Conservation (phyloP, 371 early-diverging fungal genomes). For the Apophysomyces ossiformis region DNA sequence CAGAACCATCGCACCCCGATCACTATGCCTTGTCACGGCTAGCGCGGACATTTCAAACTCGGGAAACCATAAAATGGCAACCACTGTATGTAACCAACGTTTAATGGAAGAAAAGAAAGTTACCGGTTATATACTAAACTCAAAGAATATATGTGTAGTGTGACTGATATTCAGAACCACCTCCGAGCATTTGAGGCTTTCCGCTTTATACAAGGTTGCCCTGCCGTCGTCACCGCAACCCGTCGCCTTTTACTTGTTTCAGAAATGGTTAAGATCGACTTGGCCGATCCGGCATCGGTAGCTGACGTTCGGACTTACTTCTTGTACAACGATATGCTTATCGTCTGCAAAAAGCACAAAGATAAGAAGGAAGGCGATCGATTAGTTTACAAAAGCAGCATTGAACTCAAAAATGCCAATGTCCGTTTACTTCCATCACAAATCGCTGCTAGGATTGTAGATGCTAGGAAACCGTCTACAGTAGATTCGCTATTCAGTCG, state of each 20-base stretch:
- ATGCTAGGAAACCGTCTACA: neutral
- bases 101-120: neutral
- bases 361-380: constrained; percentile 3
- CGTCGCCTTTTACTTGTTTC: constrained; percentile 29
- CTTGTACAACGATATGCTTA: constrained; percentile 25
- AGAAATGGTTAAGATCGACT: constrained; percentile 31
- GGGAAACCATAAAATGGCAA: constrained; percentile 1
- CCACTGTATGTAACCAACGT: neutral
- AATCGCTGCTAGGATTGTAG: neutral
- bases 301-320: constrained; percentile 32
- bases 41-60: constrained; percentile 12
- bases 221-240: constrained; percentile 23
- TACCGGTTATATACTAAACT: neutral
- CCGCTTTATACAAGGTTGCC: constrained; percentile 25
- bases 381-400: neutral
- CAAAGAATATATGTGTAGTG: constrained; percentile 11
- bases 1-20: constrained; percentile 10
- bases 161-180: constrained; percentile 23
- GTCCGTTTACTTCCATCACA: neutral
- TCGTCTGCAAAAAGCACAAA: neutral
- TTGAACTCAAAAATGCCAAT: neutral
- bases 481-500: neutral
- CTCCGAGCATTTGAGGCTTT: constrained; percentile 25
- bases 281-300: constrained; percentile 23
- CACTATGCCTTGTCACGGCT: constrained; percentile 2